A percentile compares a stretch with the other conserved stretches of the same genome.
Evolutionary conservation across 306 rosid genomes (phyloP).

Genomic region (Glycyrrhiza uralensis): DNA sequence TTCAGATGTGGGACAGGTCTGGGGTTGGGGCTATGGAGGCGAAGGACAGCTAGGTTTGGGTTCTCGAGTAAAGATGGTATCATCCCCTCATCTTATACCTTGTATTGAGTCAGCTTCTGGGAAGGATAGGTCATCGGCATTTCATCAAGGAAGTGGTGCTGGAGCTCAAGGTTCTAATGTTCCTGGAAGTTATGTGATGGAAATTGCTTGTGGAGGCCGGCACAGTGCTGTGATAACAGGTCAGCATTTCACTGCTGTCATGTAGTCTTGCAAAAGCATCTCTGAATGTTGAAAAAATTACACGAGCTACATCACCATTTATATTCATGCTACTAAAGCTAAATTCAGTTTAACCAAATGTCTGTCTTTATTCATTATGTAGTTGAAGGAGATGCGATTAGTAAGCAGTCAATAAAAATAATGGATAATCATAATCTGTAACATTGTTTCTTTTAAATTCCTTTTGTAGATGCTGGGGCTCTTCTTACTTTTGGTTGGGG

Average conservation of each 20-base stretch:
- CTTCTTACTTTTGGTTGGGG: slow-evolving; percentile 92
- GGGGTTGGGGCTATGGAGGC: slow-evolving; percentile 99
- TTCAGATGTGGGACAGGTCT: slow-evolving; percentile 99
- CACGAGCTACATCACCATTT: neutral
- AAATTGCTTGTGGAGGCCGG: slow-evolving; percentile 93
- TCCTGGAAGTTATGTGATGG: slow-evolving; percentile 64
- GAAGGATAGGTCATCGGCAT: slow-evolving; percentile 49
- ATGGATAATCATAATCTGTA: no score
- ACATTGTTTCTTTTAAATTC: neutral
- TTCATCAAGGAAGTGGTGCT: slow-evolving; percentile 39
- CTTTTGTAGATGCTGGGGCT: slow-evolving; percentile 63
- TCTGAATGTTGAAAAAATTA: neutral
- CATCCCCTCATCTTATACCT: slow-evolving; percentile 76
- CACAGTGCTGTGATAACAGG: slow-evolving; percentile 85
- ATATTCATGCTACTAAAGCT: neutral
- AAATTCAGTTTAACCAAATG: neutral
- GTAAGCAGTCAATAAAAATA: neutral
- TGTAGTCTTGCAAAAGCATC: neutral
- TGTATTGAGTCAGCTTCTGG: slow-evolving; percentile 61
- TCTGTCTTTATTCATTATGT: neutral
- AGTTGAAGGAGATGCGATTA: neutral
- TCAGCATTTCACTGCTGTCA: slow-evolving; percentile 24
- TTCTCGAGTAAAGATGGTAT: slow-evolving; percentile 77
- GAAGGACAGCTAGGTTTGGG: slow-evolving; percentile 99
- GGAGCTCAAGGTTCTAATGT: slow-evolving; percentile 47